These are phyloP conservation scores for Sclerotinia sclerotiorum DNA, from an alignment of 2,329 filamentous ascomycete genomes.

Conservation along the genomic window DNA sequence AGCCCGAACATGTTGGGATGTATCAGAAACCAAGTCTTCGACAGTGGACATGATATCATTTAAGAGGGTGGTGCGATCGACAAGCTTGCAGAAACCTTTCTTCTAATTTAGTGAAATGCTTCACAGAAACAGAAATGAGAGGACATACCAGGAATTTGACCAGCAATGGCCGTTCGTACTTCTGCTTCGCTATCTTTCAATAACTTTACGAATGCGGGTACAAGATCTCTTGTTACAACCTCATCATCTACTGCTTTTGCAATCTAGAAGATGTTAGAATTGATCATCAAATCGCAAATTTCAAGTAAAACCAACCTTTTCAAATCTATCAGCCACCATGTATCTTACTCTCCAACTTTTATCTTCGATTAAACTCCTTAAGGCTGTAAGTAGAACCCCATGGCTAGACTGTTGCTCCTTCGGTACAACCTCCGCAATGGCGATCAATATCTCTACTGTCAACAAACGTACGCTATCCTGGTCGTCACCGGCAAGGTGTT, in stretches of 20 bases:
- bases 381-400: slow-evolving; percentile 83
- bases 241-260: slow-evolving; percentile 98
- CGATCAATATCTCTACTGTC: slow-evolving; percentile 94
- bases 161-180: slow-evolving; percentile 93
- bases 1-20: slow-evolving; percentile 93
- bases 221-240: slow-evolving; percentile 88
- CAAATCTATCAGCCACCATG: slow-evolving; percentile 98
- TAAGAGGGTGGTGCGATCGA: slow-evolving; percentile 83
- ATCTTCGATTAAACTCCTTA: slow-evolving; percentile 94
- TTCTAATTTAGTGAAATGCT: slow-evolving; percentile 33
- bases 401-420: slow-evolving; percentile 98
- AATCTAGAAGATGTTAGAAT: slow-evolving; percentile 58
- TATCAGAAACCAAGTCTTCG: slow-evolving; percentile 93
- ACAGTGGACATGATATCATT: slow-evolving; percentile 96
- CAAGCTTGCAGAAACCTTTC: slow-evolving; percentile 82
- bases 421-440: slow-evolving; percentile 93
- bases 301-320: slow-evolving; percentile 65
- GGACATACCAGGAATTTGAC: slow-evolving; percentile 78
- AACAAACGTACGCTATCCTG: slow-evolving; percentile 95
- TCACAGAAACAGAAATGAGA: background rate
- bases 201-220: slow-evolving; percentile 95
- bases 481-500: slow-evolving; percentile 93
- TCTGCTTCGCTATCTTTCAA: slow-evolving; percentile 98
- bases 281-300: background rate
- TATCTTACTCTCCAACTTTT: slow-evolving; percentile 99